Evolutionary conservation across 805 yeast genomes (phyloP).

Genomic region (Yarrowia yakushimensis): DNA sequence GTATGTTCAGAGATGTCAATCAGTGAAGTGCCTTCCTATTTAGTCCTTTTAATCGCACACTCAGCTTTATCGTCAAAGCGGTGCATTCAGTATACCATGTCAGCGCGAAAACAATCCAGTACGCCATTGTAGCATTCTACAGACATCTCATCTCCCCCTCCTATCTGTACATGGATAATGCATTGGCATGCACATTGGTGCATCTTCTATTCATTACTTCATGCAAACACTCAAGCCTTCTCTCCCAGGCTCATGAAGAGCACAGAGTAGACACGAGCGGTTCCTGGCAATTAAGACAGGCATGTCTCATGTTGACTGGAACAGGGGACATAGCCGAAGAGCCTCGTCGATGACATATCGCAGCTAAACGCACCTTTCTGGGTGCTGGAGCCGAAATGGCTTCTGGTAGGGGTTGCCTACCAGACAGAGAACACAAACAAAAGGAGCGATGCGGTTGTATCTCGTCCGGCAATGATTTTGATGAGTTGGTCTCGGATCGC

Average conservation of each 20-base stretch:
- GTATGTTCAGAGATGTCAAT: too few relatives aligned
- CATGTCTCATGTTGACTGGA: slow-evolving; percentile 48
- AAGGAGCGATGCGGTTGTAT: slow-evolving; percentile 52
- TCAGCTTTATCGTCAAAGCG: too few relatives aligned
- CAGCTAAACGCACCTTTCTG: slow-evolving; percentile 48
- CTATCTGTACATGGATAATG: too few relatives aligned
- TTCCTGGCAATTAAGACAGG: slow-evolving; percentile 50
- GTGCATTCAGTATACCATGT: too few relatives aligned
- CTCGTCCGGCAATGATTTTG: slow-evolving; percentile 54
- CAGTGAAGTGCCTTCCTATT: too few relatives aligned
- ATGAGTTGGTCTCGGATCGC: slow-evolving; percentile 50
- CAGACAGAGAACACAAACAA: slow-evolving; percentile 45
- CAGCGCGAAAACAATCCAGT: too few relatives aligned
- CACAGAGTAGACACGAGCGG: slow-evolving; percentile 41
- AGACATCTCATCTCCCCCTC: too few relatives aligned
- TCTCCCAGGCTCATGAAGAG: slow-evolving; percentile 36
- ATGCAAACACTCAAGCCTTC: not conserved
- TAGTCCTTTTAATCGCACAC: too few relatives aligned
- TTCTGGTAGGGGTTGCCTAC: slow-evolving; percentile 39
- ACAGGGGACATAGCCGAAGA: slow-evolving; percentile 52
- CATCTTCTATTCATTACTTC: not conserved
- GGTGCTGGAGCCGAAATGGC: slow-evolving; percentile 38
- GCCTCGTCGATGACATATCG: slow-evolving; percentile 48
- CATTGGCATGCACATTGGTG: too few relatives aligned
- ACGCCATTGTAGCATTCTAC: too few relatives aligned